Base-by-base conservation (phyloP, 2,329 filamentous ascomycete genomes). In the Meredithiella fracta region DNA sequence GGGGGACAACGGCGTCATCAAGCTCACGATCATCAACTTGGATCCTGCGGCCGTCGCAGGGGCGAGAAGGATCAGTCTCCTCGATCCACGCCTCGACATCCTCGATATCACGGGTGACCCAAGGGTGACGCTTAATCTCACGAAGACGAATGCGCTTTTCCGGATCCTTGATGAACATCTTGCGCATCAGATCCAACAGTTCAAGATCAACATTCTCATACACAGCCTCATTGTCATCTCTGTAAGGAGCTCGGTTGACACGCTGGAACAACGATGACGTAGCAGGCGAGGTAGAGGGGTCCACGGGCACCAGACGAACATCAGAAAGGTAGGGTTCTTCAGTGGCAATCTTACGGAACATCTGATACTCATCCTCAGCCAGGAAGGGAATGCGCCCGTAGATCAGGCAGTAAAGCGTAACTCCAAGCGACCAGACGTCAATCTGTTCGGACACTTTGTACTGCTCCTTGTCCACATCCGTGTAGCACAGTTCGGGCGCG, bases 391-490 rank as follows among this genome's bases (percentile, higher is more conserved):
- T 86, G 54, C 92, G 86, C 14, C 89, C 92, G 66, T 85, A 98
- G 56, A 98, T 82, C 67, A 98, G 82, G 64, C 91, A 95, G 69
- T 96, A 98, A 1, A 98, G 77, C 0, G 92, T 98, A 20, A 98
- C 88, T 22, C 92, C 92, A 22, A 98, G 74, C 9, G 92, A 95
- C 92, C 92, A 98, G 15, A 98, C 83, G 65, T 98, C 92, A 62
- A 98, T 95, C 63, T 94, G 87, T 63, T 88, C 87, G 3, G 89
- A 95, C 42, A 98, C 82, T 70, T 76, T 91, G 61, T 77, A 88
- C 63, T 77, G 85, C 64, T 76, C 80, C 62, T 69, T 75, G 60
- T 80, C 82, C 23, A 82, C 69, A 60, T 92, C 89, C 1, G 87
- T 94, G 66, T 90, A 92, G 70, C 92, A 98, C 38, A 98, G 76